A percentile compares a stretch with the other conserved stretches of the same genome.
These are phyloP conservation scores for Verbascum thapsus DNA, from an alignment of 257 asterid genomes.

Conservation along the genomic window DNA sequence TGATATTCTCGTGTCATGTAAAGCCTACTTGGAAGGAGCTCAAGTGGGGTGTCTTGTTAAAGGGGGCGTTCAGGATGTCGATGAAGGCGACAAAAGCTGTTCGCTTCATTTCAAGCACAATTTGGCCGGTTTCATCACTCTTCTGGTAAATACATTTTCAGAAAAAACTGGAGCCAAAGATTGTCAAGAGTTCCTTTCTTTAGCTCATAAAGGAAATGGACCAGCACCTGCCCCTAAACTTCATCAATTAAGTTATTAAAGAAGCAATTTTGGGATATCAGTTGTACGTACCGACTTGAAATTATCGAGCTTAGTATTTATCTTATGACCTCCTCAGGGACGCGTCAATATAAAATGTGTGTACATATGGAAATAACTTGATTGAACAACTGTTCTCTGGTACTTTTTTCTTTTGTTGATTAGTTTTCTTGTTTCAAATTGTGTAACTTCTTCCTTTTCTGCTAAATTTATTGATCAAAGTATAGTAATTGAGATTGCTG, in stretches of 20 bases:
- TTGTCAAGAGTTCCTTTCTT: slow-evolving; percentile 57
- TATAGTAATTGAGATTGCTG: too few species aligned
- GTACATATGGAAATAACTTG: background rate
- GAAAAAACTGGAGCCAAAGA: slow-evolving; percentile 59
- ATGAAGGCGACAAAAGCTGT: slow-evolving; percentile 67
- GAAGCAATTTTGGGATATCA: slow-evolving; percentile 22
- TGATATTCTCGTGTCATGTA: slow-evolving; percentile 70
- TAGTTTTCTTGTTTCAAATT: too few species aligned
- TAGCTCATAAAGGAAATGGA: slow-evolving; percentile 35
- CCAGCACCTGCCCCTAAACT: slow-evolving; percentile 19
- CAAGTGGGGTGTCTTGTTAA: slow-evolving; percentile 82
- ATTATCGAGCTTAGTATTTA: slow-evolving; percentile 6
- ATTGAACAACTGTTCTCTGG: too few species aligned
- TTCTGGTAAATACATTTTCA: slow-evolving; percentile 49
- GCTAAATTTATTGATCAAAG: too few species aligned
- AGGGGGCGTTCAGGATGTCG: slow-evolving; percentile 84
- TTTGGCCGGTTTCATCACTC: slow-evolving; percentile 45
- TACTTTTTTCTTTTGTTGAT: too few species aligned
- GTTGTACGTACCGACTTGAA: background rate
- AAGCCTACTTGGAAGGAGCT: slow-evolving; percentile 82
- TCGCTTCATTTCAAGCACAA: slow-evolving; percentile 51
- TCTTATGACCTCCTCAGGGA: slow-evolving; percentile 6
- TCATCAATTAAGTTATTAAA: slow-evolving; percentile 11
- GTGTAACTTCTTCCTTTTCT: too few species aligned
- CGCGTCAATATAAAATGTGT: slow-evolving; percentile 23